Conservation (phyloP, 371 early-diverging fungal species). For the Actinomortierella wolfii region DNA sequence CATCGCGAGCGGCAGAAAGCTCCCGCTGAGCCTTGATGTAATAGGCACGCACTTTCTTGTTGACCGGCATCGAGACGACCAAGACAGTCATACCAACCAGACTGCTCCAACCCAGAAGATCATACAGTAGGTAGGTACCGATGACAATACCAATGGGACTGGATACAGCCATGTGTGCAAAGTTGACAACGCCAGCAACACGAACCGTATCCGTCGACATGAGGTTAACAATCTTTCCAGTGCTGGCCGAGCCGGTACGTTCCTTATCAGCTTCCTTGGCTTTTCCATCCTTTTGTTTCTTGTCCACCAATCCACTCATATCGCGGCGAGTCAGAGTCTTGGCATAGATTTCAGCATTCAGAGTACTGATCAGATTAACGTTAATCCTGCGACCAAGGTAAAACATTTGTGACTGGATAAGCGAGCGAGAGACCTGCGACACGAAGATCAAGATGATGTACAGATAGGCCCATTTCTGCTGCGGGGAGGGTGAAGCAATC, state of each 20-base stretch:
- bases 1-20: slow-evolving; percentile 47
- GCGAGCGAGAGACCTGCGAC: slow-evolving; percentile 56
- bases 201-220: slow-evolving; percentile 85
- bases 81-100: slow-evolving; percentile 68
- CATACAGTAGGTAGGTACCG: slow-evolving; percentile 67
- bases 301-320: slow-evolving; percentile 44
- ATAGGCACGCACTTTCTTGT: slow-evolving; percentile 56
- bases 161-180: slow-evolving; percentile 56
- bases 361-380: slow-evolving; percentile 53
- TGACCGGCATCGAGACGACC: slow-evolving; percentile 64
- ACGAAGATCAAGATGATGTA: slow-evolving; percentile 58
- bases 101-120: slow-evolving; percentile 67
- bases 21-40: slow-evolving; percentile 48
- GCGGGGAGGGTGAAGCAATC: slow-evolving; percentile 49
- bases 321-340: slow-evolving; percentile 60
- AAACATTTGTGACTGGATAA: slow-evolving; percentile 63
- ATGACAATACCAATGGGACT: slow-evolving; percentile 62
- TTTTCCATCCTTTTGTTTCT: slow-evolving; percentile 31
- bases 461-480: slow-evolving; percentile 52
- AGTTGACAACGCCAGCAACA: slow-evolving; percentile 60
- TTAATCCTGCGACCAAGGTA: slow-evolving; percentile 61
- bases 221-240: slow-evolving; percentile 83
- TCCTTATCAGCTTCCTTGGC: slow-evolving; percentile 12
- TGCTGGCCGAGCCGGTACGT: slow-evolving; percentile 45
- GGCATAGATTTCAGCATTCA: slow-evolving; percentile 62